Base-by-base conservation (phyloP, 257 asterid species). In the Scutellaria galericulata region DNA sequence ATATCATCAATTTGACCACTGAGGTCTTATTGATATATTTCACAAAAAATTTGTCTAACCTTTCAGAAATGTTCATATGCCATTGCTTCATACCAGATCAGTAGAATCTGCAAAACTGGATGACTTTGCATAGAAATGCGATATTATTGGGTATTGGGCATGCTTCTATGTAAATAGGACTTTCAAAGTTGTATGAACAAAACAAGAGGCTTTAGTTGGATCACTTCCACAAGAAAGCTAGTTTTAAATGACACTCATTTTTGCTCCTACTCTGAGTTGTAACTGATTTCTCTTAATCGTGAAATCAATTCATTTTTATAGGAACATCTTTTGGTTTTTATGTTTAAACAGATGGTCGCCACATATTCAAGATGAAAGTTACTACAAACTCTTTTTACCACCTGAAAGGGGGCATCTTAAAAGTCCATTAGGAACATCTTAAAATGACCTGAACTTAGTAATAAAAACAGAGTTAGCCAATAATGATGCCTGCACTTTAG, bases 51-150 rank as follows among this genome's bases (percentile, higher is more conserved):
- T 47, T 24, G 48, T 7, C 5, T 31, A 64, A 27, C 48, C 37
- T 62, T 8, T 42, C 10, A 44, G 12, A 40, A 53, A 54, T 54
- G 71, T 67, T 55, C 5, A 13, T 20, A 39, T 20, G 46, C 45
- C 42, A 24, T 24, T 24, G 0, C 37, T 22, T 45, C 56, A 5
- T 10, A 44, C 37, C 1, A 12, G 31, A 55, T 56, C 45, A 69
- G n/a, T 45, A n/a, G n/a, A 53, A 37, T 67, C 12, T 10, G 40
- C 12, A 54, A 54, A 59, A 53, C 46, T 73, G 42, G 63, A 73
- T 61, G 66, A 35, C 44, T 24, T 65, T 70, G 61, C 63, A 44
- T 50, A 70, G 37, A 22, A 40, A 59, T 45, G 14, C 3, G n/a
- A 51, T 37, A 8, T 56, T 14, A 7, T 42, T 7, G 7, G 7